Conservation (phyloP, 179 eudicot genomes). For the Spergularia azorica region DNA sequence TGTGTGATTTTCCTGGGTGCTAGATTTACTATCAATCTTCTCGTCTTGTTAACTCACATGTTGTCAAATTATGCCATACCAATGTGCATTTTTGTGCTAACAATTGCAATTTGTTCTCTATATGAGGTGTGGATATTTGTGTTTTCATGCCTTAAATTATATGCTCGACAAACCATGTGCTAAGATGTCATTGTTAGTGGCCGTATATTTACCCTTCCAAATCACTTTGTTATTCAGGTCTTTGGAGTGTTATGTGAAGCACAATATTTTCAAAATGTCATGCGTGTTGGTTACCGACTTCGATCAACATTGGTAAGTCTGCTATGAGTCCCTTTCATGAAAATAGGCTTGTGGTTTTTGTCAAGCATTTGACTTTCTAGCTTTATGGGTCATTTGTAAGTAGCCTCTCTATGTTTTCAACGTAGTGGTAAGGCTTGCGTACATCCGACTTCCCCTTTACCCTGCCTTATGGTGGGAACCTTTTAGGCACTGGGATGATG, state of each 20-base stretch:
- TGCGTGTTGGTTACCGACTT: slow-evolving; percentile 84
- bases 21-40: too few relatives aligned
- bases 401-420: too few relatives aligned
- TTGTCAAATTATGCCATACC: too few relatives aligned
- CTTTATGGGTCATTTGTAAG: too few relatives aligned
- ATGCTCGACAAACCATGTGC: neutral
- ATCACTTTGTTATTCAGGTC: slow-evolving; percentile 41
- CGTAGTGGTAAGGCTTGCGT: too few relatives aligned
- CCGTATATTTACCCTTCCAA: neutral
- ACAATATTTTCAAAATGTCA: slow-evolving; percentile 87
- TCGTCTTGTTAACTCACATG: too few relatives aligned
- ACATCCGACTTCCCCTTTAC: too few relatives aligned
- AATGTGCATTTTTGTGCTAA: too few relatives aligned
- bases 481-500: too few relatives aligned
- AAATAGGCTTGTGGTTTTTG: neutral
- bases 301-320: slow-evolving; percentile 69
- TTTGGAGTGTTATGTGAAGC: slow-evolving; percentile 80
- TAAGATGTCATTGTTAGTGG: neutral
- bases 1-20: neutral
- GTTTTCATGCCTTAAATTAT: neutral
- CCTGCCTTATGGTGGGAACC: too few relatives aligned
- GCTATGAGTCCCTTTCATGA: slow-evolving; percentile 5
- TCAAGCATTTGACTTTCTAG: neutral
- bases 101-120: too few relatives aligned
- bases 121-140: neutral